These are phyloP conservation scores for Candida smagusa DNA, from an alignment of 1,139 yeast species.

Conservation along the genomic window DNA sequence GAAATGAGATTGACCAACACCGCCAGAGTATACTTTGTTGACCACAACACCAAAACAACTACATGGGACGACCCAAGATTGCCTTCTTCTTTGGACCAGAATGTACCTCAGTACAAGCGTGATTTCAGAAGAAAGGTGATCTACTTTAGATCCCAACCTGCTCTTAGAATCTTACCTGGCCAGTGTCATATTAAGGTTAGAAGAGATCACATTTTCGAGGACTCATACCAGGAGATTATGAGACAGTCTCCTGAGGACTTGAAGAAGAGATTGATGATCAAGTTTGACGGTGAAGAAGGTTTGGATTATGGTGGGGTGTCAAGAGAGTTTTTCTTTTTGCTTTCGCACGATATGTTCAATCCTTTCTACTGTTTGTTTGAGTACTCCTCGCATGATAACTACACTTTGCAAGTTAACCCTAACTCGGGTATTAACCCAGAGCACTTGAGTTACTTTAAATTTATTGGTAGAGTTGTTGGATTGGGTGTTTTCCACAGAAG, in stretches of 20 bases:
- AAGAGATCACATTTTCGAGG: conserved; percentile 95
- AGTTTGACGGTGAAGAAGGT: conserved; percentile 99
- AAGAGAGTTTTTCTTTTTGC: conserved; percentile 91
- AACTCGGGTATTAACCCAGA: conserved; percentile 98
- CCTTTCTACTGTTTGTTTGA: conserved; percentile 97
- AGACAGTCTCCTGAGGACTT: conserved; percentile 97
- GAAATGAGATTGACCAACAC: conserved; percentile 99
- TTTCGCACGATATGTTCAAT: conserved; percentile 97
- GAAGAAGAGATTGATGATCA: conserved; percentile 95
- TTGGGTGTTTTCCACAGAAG: conserved; percentile 97
- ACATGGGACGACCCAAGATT: conserved; percentile 99
- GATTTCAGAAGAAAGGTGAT: conserved; percentile 97
- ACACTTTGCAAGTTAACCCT: conserved; percentile 95
- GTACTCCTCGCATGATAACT: conserved; percentile 96
- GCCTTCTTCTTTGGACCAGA: conserved; percentile 95
- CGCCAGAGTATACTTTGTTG: conserved; percentile 96
- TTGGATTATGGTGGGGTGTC: conserved; percentile 99
- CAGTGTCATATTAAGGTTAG: conserved; percentile 98
- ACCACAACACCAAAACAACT: conserved; percentile 97
- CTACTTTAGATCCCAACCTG: conserved; percentile 97
- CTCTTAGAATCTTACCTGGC: conserved; percentile 93
- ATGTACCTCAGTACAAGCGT: conserved; percentile 98
- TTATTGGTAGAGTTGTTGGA: conserved; percentile 97
- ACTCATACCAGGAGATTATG: conserved; percentile 97
- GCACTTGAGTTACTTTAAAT: conserved; percentile 95